These are phyloP conservation scores for Verruconis gallopava DNA, from an alignment of 2,329 filamentous ascomycete genomes.

Conservation along the genomic window DNA sequence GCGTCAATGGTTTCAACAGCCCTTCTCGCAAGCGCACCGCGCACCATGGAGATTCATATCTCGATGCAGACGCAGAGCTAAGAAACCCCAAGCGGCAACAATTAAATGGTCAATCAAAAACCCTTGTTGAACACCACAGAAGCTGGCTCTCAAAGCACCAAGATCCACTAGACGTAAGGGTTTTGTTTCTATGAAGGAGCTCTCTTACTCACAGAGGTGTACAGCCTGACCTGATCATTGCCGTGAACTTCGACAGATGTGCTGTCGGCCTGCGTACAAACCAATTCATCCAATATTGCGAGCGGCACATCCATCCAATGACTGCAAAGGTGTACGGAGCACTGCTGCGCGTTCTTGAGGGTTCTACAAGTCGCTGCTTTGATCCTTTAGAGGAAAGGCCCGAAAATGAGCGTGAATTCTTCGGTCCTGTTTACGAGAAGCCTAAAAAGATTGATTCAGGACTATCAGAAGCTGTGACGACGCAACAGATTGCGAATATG, in stretches of 20 bases:
- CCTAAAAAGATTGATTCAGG: slow-evolving; percentile 16
- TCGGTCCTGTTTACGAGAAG: neutral
- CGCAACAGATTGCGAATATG: slow-evolving; percentile 29
- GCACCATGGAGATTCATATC: slow-evolving; percentile 1
- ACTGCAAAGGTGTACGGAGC: slow-evolving; percentile 69
- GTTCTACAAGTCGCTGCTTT: slow-evolving; percentile 54
- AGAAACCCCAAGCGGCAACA: neutral
- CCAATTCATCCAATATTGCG: slow-evolving; percentile 59
- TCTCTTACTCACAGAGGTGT: neutral
- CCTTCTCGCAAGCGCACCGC: neutral
- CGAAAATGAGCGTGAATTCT: neutral
- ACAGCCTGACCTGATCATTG: slow-evolving; percentile 49
- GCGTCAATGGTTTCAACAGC: slow-evolving; percentile 18
- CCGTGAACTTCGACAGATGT: slow-evolving; percentile 76
- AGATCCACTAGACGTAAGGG: neutral
- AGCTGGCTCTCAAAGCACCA: neutral
- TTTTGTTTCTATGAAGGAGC: neutral
- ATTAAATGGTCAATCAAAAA: too few relatives aligned
- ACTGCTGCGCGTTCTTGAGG: slow-evolving; percentile 58
- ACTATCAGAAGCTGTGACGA: slow-evolving; percentile 21
- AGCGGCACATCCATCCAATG: slow-evolving; percentile 55
- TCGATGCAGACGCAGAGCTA: too few relatives aligned
- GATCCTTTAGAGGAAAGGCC: slow-evolving; percentile 30
- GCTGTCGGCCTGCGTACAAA: slow-evolving; percentile 70
- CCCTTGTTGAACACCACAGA: too few relatives aligned